Evolutionary conservation across 108 stramenopile genomes (phyloP).

Genomic region (Conticribra guillardii): DNA sequence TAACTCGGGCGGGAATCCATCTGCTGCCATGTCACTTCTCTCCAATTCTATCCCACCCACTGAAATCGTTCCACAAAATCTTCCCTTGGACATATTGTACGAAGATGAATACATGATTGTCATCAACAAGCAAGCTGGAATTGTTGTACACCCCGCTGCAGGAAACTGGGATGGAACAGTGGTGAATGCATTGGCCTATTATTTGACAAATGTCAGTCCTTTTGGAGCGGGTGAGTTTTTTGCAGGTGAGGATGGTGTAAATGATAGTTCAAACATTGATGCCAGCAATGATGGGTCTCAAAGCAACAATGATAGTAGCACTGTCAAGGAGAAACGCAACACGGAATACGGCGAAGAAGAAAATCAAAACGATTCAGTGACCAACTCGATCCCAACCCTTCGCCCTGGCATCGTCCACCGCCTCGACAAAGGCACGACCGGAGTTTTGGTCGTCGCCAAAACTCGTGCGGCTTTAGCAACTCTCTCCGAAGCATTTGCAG

Average conservation of each 20-base stretch:
- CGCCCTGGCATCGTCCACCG: conserved; percentile 97
- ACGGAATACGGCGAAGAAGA: conserved; percentile 43
- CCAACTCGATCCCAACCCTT: conserved; percentile 56
- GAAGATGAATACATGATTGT: conserved; percentile 95
- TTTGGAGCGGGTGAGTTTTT: conserved; percentile 77
- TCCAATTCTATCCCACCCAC: conserved; percentile 52
- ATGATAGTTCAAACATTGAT: background rate
- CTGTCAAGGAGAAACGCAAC: conserved; percentile 3
- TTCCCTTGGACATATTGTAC: conserved; percentile 84
- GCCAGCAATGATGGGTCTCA: background rate
- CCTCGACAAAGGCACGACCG: conserved; percentile 95
- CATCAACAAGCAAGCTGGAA: conserved; percentile 91
- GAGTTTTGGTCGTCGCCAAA: conserved; percentile 96
- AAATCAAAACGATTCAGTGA: conserved; percentile 65
- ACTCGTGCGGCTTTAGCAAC: conserved; percentile 70
- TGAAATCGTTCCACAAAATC: conserved; percentile 77
- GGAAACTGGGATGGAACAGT: conserved; percentile 97
- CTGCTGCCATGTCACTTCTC: conserved; percentile 30
- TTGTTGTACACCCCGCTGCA: conserved; percentile 98
- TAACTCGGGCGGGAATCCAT: background rate
- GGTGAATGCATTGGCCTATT: conserved; percentile 94
- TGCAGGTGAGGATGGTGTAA: background rate
- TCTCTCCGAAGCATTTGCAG: conserved; percentile 86
- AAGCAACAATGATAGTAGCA: background rate
- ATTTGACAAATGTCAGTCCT: conserved; percentile 69